Conservation (phyloP, 345 rosid genomes). For the Limnanthes douglasii region DNA sequence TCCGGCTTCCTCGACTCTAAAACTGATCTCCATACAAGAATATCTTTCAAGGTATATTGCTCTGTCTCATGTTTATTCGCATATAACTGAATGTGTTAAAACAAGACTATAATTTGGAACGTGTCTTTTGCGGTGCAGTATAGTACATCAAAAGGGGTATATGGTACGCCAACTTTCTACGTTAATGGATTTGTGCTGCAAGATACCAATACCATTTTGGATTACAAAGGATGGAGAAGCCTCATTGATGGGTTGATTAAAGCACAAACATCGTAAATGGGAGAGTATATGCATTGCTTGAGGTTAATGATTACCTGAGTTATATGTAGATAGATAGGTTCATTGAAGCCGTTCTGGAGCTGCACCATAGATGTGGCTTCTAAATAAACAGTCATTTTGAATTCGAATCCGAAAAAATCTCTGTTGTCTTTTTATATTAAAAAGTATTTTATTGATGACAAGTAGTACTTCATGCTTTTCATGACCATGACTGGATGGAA, state of each 20-base stretch:
- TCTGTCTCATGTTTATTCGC: not conserved
- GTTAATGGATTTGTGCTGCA: conserved; percentile 66
- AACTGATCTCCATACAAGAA: conserved; percentile 55
- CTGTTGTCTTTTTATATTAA: too few species aligned
- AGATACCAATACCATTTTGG: conserved; percentile 28
- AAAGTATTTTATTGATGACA: too few species aligned
- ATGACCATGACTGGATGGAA: too few species aligned
- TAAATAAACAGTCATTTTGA: too few species aligned
- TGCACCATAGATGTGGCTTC: too few species aligned
- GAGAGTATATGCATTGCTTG: too few species aligned
- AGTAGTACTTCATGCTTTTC: too few species aligned
- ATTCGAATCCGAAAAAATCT: too few species aligned
- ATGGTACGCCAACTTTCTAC: conserved; percentile 53
- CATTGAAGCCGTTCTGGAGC: too few species aligned
- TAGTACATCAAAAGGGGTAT: conserved; percentile 58
- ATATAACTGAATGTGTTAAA: not conserved
- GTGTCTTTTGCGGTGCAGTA: conserved; percentile 47
- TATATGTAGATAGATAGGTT: too few species aligned
- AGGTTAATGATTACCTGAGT: too few species aligned
- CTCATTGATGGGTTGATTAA: conserved; percentile 43
- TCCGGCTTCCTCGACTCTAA: conserved; percentile 37
- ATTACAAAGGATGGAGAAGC: conserved; percentile 44
- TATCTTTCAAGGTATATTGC: conserved; percentile 55
- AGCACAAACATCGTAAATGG: conserved; percentile 9
- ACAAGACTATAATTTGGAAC: not conserved